Percentiles rank a stretch among this genome's conserved stretches.
Conservation (phyloP, 176 grass and related monocot species). For the Zoysia pacifica region DNA sequence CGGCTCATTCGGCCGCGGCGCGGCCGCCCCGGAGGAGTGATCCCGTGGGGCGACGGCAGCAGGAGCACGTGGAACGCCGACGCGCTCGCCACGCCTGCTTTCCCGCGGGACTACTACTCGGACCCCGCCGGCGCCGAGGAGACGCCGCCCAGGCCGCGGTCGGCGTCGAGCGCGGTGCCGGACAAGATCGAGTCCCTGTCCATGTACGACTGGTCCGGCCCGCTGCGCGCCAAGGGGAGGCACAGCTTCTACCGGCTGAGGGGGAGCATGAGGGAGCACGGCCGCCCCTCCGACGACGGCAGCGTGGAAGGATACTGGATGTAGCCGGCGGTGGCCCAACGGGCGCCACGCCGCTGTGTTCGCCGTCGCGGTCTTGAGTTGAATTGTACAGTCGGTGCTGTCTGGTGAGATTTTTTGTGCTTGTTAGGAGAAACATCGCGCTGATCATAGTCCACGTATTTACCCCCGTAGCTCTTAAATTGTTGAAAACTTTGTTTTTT, state of each 20-base stretch:
- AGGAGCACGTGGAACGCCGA: slow-evolving; percentile 52
- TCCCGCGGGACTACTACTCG: slow-evolving; percentile 62
- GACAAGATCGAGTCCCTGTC: slow-evolving; percentile 62
- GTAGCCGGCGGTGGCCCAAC: slow-evolving; percentile 26
- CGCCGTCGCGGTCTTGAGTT: slow-evolving; percentile 9
- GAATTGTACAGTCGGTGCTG: slow-evolving; percentile 48
- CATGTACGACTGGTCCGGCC: slow-evolving; percentile 79
- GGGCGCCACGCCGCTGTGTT: background rate
- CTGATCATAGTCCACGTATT: slow-evolving; percentile 10
- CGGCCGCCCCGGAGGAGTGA: slow-evolving; percentile 41
- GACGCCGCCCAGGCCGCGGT: slow-evolving; percentile 63
- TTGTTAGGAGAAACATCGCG: slow-evolving; percentile 29
- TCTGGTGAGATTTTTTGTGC: slow-evolving; percentile 43
- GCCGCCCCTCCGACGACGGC: slow-evolving; percentile 51
- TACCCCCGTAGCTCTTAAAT: background rate
- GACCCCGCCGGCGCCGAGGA: slow-evolving; percentile 44
- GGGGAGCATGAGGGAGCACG: slow-evolving; percentile 93
- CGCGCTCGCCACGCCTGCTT: slow-evolving; percentile 21
- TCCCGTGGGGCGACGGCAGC: slow-evolving; percentile 59
- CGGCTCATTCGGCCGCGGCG: slow-evolving; percentile 60
- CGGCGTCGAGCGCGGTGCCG: slow-evolving; percentile 56
- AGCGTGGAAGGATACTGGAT: slow-evolving; percentile 50
- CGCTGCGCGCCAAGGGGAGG: slow-evolving; percentile 66
- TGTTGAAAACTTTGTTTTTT: too few relatives aligned
- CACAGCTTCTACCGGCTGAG: slow-evolving; percentile 71